Base-by-base conservation (phyloP, 2,329 filamentous ascomycete species). In the Paecilomyces dactylethromorphus region DNA sequence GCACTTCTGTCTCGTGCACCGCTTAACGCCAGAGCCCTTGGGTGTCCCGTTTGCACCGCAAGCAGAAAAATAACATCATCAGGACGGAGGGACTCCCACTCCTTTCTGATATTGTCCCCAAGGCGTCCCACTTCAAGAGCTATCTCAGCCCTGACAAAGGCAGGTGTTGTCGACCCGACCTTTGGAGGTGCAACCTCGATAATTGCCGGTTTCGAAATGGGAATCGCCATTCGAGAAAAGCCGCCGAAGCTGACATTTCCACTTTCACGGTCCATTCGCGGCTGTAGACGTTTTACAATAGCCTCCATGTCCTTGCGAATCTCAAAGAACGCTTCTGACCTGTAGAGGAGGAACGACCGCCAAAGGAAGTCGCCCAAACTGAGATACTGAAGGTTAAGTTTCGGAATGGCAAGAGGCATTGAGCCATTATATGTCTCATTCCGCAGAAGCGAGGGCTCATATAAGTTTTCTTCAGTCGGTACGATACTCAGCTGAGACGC, bases 281-380 rank as follows among this genome's bases (percentile, higher is more conserved):
- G 92, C 64, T 88, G 86, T 60, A 99, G 77, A 53, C 91, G 87
- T 68, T 89, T 90, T 55, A 97, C 71, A 6, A 89, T 86, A 54
- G 90, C 85, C 70, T 96, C 91, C 59, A 99, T 86, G 70, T 99
- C 91, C 68, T 92, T 93, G 53, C 92, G 86, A 60, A 99, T 93
- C 60, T 91, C 90, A 72, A 95, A 97, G 71, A 97, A 97, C 0
- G 93, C 85, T 73, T 99, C 94, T 59, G 88, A 90, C 49, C 93
- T 87, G 71, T 96, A 94, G 8, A 99, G 79, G 13, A 95, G 82
- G 68, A 97, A 88, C 0, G 93, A 92, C 62, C 95, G 85, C 92
- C 92, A 99, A n/a, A 99, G 78, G 67, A 99, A 99, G 73, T 99
- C 94, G 2, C 92, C 92, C 55, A 96, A 86, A 2, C 92, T 96